phyloP scores from a whole-genome alignment of 2,329 filamentous ascomycete genomes.

The Neofusicoccum cordaticola region DNA sequence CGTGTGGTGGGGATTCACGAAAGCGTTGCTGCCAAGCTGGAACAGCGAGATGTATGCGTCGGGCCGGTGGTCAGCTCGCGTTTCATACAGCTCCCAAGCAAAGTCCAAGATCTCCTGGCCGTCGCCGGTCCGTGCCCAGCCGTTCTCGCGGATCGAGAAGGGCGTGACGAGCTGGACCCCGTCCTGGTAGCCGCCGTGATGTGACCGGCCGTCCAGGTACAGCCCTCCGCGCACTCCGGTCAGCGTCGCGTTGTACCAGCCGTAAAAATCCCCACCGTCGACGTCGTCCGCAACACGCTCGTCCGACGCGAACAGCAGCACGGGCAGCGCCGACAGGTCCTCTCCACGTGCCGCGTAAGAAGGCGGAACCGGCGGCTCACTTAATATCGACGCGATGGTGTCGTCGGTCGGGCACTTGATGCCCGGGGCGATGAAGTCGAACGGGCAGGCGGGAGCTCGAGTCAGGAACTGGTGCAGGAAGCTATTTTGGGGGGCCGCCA shows the following conservation, averaged over 20 bases:
- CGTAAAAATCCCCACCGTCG: neutral
- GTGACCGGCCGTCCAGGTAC: neutral
- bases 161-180: constrained; percentile 4
- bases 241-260: neutral
- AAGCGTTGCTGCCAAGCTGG: constrained; percentile 5
- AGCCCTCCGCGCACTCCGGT: neutral
- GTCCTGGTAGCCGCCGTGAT: neutral
- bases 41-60: neutral
- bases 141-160: neutral
- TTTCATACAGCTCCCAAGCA: neutral
- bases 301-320: constrained; percentile 12
- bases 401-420: neutral
- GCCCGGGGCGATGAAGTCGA: constrained; percentile 11
- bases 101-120: neutral
- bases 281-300: neutral
- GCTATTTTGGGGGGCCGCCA: neutral
- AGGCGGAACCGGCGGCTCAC: neutral
- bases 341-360: neutral
- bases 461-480: constrained; percentile 6
- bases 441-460: neutral
- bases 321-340: neutral
- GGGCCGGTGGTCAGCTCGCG: neutral
- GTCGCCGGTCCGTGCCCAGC: neutral
- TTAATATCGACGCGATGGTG: neutral
- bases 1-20: neutral